Base-by-base conservation (phyloP, 352 stramenopile species). In the Blastocystis sp. region DNA sequence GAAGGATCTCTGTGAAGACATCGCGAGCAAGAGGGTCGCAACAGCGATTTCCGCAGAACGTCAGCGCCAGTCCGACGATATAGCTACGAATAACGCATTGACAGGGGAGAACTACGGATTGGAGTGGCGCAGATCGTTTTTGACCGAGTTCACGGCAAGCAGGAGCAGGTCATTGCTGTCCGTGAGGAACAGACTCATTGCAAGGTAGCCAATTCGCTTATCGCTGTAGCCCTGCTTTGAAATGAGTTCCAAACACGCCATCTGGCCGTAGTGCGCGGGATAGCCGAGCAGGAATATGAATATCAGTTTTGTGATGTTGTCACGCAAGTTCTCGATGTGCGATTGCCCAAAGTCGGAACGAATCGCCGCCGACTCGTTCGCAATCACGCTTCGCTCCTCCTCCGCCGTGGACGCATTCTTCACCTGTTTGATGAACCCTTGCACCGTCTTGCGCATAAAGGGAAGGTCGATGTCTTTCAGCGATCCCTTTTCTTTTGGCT, bases 271-370 rank as follows among this genome's bases (percentile, higher is more conserved):
- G 91, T 99, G 96, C 67, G 95, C 98, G 70, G 96, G 96, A 90
- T 99, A 99, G 19, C 96, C 96, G n/a, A 99, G 92, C 96, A 99
- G 99, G 92, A 99, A 96, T 91, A 99, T 98, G 91, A 98, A 99
- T 5, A 99, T 92, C 82, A 99, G 91, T 90, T 99, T 99, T 64
- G 96, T 96, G 52, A 99, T 95, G 91, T 99, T 99, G 66, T 96
- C 94, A 91, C 98, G 95, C 70, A 95, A 94, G 91, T 97, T 97
- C 90, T 97, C 93, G 89, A 93, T 96, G 90, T 95, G 93, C 81
- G 97, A 93, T 82, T 98, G 96, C 88, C 97, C 98, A 91, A 99
- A 98, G 17, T 96, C 96, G 38, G 96, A 99, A 86, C 97, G 94
- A 90, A 99, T 99, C 66, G 98, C 93, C 61, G 96, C 96, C 88